These are phyloP conservation scores for Malbranchea zuffiana DNA, from an alignment of 2,329 filamentous ascomycete genomes.

Conservation along the genomic window DNA sequence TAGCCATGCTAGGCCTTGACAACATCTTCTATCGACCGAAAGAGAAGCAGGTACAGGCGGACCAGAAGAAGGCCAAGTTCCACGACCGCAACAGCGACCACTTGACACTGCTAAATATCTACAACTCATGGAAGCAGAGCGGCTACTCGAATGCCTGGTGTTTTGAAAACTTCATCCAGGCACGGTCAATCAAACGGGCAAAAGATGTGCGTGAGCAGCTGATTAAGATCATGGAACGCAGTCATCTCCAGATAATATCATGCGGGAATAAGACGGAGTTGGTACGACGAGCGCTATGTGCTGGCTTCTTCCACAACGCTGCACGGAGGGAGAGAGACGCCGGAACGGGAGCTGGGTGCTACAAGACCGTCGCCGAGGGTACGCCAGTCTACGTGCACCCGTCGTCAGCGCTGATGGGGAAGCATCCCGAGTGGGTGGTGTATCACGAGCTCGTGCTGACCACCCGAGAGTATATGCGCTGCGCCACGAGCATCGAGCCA, in stretches of 20 bases:
- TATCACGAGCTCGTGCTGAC: slow-evolving; percentile 55
- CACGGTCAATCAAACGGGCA: slow-evolving; percentile 71
- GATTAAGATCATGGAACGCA: slow-evolving; percentile 83
- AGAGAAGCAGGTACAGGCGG: slow-evolving; percentile 88
- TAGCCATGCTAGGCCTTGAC: slow-evolving; percentile 80
- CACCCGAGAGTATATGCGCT: slow-evolving; percentile 91
- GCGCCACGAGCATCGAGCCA: slow-evolving; percentile 82
- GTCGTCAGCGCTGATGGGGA: slow-evolving; percentile 79
- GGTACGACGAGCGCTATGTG: slow-evolving; percentile 78
- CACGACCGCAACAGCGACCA: slow-evolving; percentile 92
- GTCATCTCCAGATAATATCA: slow-evolving; percentile 67
- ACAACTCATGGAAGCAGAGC: slow-evolving; percentile 83
- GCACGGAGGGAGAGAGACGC: slow-evolving; percentile 87
- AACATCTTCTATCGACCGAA: slow-evolving; percentile 90
- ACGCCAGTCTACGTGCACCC: slow-evolving; percentile 94
- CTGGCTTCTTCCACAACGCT: slow-evolving; percentile 88
- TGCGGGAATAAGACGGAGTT: slow-evolving; percentile 79
- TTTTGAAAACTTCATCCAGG: slow-evolving; percentile 95
- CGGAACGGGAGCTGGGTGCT: too few species aligned
- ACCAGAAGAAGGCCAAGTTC: slow-evolving; percentile 96
- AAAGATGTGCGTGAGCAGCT: slow-evolving; percentile 89
- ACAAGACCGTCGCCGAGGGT: slow-evolving; percentile 90
- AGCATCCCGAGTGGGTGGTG: slow-evolving; percentile 90
- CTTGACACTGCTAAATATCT: slow-evolving; percentile 87
- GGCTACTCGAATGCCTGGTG: slow-evolving; percentile 83